Base-by-base conservation (phyloP, 2,329 filamentous ascomycete genomes). In the Parasarocladium wereldwijsianum region DNA sequence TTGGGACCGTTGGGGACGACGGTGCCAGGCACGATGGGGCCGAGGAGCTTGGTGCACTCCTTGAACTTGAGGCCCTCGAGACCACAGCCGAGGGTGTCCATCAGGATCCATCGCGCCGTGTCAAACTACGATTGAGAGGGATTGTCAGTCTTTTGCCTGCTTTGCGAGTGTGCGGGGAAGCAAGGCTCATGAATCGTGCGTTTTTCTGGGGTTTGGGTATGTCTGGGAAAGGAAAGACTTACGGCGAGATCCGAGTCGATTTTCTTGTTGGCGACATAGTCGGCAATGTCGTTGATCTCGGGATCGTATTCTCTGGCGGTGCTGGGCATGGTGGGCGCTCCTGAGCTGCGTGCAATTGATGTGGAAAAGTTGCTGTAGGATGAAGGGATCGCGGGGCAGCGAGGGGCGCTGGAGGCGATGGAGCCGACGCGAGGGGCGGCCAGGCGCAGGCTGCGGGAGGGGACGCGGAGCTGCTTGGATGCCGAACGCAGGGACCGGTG, bases 61-160 rank as follows among this genome's bases (percentile, higher is more conserved):
- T 86, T 83, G 66, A 98, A 98, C 44, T 79, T 77, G 49, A 98
- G 71, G 42, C 83, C 90, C 64, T 96, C 86, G 39, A 98, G 76
- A 52, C 90, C 90, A 56, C 90, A 98, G 49, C 90, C 90, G 27
- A 98, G 71, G 33, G 90, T 96, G 57, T 98, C 90, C 50, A 96
- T 74, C 57, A 98, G 85, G 43, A 96, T 86, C 64, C 85, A 87
- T 60, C 90, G 79, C 38, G 90, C 90, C 28, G 90, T 98, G 57
- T 98, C 90, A 52, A 81, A 92, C 82, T 90, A 42, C 38, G 21
- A 32, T 24, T 14, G 5, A 17, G 18, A 15, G 23, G 24, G 20
- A 10, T 9, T 17, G 19, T n/a, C n/a, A n/a, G n/a, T n/a, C n/a
- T n/a, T n/a, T n/a, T n/a, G n/a, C n/a, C n/a, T n/a, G n/a, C n/a